These are phyloP conservation scores for Lentinula aciculospora DNA, from an alignment of 768 basidiomycete genomes.

Conservation along the genomic window DNA sequence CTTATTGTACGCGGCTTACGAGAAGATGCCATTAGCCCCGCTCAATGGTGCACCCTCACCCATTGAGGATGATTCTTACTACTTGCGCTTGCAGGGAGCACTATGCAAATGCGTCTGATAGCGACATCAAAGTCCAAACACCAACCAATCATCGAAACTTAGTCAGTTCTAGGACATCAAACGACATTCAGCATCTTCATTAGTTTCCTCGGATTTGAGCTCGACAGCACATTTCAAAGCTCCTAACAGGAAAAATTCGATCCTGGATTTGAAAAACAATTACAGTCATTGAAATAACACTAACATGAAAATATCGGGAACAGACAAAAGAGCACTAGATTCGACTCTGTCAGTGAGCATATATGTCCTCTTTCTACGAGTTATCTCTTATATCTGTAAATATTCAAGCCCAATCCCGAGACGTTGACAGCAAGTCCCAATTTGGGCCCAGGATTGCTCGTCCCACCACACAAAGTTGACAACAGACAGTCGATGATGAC, in stretches of 20 bases:
- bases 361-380: too few relatives aligned
- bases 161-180: background rate
- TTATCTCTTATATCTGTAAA: too few relatives aligned
- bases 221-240: background rate
- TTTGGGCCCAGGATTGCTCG: too few relatives aligned
- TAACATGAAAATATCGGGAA: too few relatives aligned
- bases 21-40: background rate
- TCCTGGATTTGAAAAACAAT: background rate
- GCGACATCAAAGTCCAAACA: background rate
- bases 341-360: too few relatives aligned
- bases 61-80: background rate
- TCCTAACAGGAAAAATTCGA: background rate
- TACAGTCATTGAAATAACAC: background rate
- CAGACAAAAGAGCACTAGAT: too few relatives aligned
- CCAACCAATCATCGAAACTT: background rate
- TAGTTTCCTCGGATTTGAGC: background rate
- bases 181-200: background rate
- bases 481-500: too few relatives aligned
- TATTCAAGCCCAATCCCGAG: too few relatives aligned
- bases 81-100: too few relatives aligned
- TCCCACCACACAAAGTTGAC: too few relatives aligned
- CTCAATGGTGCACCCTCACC: too few relatives aligned
- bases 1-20: background rate
- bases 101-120: background rate
- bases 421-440: too few relatives aligned